Evolutionary conservation across 305 asterid species (phyloP).

Genomic region (Solanum hybrid): DNA sequence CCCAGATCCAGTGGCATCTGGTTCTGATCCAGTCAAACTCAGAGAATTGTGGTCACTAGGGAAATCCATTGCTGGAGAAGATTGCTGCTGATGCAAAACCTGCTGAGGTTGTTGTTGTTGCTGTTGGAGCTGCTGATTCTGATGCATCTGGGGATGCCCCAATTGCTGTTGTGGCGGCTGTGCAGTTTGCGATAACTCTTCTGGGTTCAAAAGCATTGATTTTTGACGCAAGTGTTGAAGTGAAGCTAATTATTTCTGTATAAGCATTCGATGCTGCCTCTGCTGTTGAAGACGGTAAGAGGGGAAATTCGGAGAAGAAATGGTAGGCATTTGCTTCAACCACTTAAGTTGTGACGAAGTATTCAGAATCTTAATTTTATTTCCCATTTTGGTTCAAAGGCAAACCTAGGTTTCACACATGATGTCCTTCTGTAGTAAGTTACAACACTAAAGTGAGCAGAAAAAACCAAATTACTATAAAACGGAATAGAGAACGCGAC

Average conservation of each 20-base stretch:
- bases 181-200: conserved; percentile 60
- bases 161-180: conserved; percentile 51
- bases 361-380: conserved; percentile 45
- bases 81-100: conserved; percentile 42
- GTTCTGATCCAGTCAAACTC: conserved; percentile 88
- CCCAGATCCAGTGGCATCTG: conserved; percentile 83
- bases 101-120: background rate
- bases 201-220: conserved; percentile 49
- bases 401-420: conserved; percentile 51
- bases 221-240: conserved; percentile 49
- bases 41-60: conserved; percentile 61
- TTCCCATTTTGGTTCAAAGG: conserved; percentile 77
- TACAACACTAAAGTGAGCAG: background rate
- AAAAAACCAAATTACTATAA: background rate
- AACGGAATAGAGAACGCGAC: background rate
- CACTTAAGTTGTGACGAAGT: conserved; percentile 65
- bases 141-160: conserved; percentile 24
- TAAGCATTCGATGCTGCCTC: conserved; percentile 19
- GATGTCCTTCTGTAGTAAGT: conserved; percentile 30
- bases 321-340: conserved; percentile 67
- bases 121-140: background rate
- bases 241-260: conserved; percentile 61
- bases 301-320: conserved; percentile 53
- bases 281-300: conserved; percentile 56
- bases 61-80: conserved; percentile 58